phyloP scores from a whole-genome alignment of 495 filamentous ascomycete species.

The Xylaria longipes region DNA sequence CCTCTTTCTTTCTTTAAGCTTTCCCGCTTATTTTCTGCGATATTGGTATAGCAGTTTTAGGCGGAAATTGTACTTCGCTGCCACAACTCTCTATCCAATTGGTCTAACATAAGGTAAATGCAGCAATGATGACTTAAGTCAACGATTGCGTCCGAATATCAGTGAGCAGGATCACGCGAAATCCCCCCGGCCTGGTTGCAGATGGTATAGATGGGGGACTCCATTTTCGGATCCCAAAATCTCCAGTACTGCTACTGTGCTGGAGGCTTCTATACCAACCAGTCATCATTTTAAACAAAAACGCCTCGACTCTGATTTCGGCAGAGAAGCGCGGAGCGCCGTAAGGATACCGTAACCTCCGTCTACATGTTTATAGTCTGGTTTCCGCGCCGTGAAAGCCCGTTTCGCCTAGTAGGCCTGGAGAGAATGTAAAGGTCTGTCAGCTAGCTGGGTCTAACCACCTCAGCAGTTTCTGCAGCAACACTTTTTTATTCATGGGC shows the following conservation, averaged over 20 bases:
- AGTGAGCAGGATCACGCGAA: neutral
- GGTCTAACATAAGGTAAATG: neutral
- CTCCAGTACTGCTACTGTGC: neutral
- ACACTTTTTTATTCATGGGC: conserved; percentile 57
- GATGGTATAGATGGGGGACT: neutral
- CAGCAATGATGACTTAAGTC: neutral
- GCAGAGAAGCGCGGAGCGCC: neutral
- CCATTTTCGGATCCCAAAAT: neutral
- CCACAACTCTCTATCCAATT: neutral
- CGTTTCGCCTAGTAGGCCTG: neutral
- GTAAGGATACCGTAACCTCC: neutral
- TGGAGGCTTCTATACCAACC: neutral
- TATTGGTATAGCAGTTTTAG: neutral
- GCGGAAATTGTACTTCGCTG: neutral
- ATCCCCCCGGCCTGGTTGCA: neutral
- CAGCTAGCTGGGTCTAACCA: conserved; percentile 44
- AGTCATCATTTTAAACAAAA: neutral
- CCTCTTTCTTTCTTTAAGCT: no score
- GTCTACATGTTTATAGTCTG: neutral
- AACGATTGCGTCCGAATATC: neutral
- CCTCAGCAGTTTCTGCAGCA: conserved; percentile 50
- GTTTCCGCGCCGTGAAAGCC: neutral
- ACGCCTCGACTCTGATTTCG: neutral
- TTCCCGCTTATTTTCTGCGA: no score
- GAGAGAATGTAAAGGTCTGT: neutral